Conservation (phyloP, 1,139 yeast genomes). For the Hansenula lynferdii region DNA sequence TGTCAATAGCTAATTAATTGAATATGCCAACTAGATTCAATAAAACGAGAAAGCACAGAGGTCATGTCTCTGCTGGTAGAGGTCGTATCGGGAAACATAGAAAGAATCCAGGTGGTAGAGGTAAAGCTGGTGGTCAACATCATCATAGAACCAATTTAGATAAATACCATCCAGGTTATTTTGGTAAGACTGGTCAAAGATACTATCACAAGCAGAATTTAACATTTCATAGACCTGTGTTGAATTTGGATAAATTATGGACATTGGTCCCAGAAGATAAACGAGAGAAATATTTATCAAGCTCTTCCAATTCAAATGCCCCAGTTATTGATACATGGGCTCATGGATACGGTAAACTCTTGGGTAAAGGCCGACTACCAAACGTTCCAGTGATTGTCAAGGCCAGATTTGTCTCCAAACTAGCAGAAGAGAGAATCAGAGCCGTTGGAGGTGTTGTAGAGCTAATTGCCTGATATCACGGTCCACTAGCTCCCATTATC, state of each 20-base stretch:
- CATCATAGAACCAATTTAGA: slow-evolving; percentile 99
- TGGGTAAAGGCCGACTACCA: slow-evolving; percentile 99
- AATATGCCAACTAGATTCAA: slow-evolving; percentile 99
- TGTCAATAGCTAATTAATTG: no score
- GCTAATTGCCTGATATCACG: slow-evolving; percentile 97
- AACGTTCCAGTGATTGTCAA: slow-evolving; percentile 97
- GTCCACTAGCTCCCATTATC: no score
- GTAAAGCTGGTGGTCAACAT: slow-evolving; percentile 99
- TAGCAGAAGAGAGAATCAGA: slow-evolving; percentile 99
- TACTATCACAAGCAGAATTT: slow-evolving; percentile 96
- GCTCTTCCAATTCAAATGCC: slow-evolving; percentile 86
- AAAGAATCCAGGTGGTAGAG: slow-evolving; percentile 99
- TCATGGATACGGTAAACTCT: slow-evolving; percentile 99
- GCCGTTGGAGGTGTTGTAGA: slow-evolving; percentile 99
- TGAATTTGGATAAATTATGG: slow-evolving; percentile 99
- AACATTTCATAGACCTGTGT: slow-evolving; percentile 98
- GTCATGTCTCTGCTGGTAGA: slow-evolving; percentile 99
- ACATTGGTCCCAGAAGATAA: slow-evolving; percentile 90
- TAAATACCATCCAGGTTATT: slow-evolving; percentile 99
- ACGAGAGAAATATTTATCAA: slow-evolving; percentile 91
- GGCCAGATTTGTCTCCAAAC: slow-evolving; percentile 98
- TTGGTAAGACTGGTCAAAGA: slow-evolving; percentile 99
- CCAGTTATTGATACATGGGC: slow-evolving; percentile 99
- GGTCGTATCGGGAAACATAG: slow-evolving; percentile 99
- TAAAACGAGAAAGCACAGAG: slow-evolving; percentile 99